Evolutionary conservation across 176 grass and related monocot genomes (phyloP).

Genomic region (Oryza nivara): DNA sequence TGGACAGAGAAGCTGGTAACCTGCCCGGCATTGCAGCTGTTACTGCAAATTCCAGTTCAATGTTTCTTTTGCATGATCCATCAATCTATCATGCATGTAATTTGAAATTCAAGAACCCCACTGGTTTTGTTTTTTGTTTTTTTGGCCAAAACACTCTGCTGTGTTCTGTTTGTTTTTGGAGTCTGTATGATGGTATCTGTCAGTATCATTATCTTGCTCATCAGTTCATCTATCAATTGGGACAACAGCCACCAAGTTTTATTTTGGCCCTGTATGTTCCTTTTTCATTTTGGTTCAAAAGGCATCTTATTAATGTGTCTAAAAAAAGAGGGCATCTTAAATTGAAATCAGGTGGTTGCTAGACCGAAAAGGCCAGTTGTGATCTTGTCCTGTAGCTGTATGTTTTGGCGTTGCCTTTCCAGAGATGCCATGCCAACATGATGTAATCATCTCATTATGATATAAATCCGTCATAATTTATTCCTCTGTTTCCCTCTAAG

Average conservation of each 20-base stretch:
- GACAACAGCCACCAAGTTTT: not conserved
- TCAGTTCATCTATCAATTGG: not conserved
- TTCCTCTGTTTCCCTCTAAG: not conserved
- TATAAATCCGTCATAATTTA: not conserved
- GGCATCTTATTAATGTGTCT: not conserved
- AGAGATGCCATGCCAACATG: not conserved
- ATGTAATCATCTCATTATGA: not conserved
- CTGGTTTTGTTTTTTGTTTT: not conserved
- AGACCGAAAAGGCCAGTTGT: not conserved
- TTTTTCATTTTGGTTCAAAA: conserved; percentile 11
- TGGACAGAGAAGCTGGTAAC: not conserved
- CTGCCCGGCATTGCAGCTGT: not conserved
- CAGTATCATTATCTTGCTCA: conserved; percentile 14
- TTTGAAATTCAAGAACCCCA: not conserved
- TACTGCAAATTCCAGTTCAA: conserved; percentile 3
- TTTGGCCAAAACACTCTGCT: not conserved
- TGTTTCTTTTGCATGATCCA: not conserved
- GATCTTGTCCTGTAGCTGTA: not conserved
- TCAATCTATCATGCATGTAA: not conserved
- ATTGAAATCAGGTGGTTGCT: not conserved
- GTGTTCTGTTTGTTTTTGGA: not conserved
- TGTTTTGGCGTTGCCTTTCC: not conserved
- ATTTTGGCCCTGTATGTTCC: not conserved
- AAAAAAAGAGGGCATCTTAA: not conserved
- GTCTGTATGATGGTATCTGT: not conserved